Conservation (phyloP, 352 stramenopile species). For the Pythium sp. region DNA sequence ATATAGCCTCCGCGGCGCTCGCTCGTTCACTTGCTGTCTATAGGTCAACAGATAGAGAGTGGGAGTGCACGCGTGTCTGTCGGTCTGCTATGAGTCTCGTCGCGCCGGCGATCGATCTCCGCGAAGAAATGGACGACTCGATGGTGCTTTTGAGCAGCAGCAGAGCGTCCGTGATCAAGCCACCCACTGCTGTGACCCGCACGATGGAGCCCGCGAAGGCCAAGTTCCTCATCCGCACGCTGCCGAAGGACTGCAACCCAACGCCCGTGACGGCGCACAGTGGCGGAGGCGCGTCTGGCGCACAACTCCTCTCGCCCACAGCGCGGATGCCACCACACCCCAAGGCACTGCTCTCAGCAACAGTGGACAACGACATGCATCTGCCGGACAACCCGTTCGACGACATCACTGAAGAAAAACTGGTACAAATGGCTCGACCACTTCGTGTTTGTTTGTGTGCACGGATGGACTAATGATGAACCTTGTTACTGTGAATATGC, state of each 20-base stretch:
- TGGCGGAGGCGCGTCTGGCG: slow-evolving; percentile 2
- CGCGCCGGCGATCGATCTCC: slow-evolving; percentile 34
- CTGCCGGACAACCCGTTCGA: slow-evolving; percentile 71
- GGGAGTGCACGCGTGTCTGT: neutral
- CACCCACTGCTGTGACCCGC: neutral
- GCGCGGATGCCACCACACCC: slow-evolving; percentile 5
- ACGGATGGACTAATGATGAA: neutral
- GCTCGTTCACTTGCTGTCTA: neutral
- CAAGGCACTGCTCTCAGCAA: neutral
- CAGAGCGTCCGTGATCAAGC: neutral
- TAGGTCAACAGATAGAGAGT: neutral
- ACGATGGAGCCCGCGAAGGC: slow-evolving; percentile 32
- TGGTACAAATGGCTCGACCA: slow-evolving; percentile 26
- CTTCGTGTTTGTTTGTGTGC: neutral
- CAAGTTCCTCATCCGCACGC: slow-evolving; percentile 68
- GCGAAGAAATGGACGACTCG: slow-evolving; percentile 47
- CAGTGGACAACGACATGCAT: slow-evolving; percentile 21
- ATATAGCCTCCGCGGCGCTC: neutral
- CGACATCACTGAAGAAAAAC: slow-evolving; percentile 73
- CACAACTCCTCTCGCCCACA: slow-evolving; percentile 26
- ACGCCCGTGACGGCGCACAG: slow-evolving; percentile 33
- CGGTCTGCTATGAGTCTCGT: slow-evolving; percentile 36
- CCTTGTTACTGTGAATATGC: neutral
- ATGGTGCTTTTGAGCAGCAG: neutral
- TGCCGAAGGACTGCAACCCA: slow-evolving; percentile 71